Evolutionary conservation across 2,329 filamentous ascomycete species (phyloP).

Genomic region (Fusarium veterinarium): DNA sequence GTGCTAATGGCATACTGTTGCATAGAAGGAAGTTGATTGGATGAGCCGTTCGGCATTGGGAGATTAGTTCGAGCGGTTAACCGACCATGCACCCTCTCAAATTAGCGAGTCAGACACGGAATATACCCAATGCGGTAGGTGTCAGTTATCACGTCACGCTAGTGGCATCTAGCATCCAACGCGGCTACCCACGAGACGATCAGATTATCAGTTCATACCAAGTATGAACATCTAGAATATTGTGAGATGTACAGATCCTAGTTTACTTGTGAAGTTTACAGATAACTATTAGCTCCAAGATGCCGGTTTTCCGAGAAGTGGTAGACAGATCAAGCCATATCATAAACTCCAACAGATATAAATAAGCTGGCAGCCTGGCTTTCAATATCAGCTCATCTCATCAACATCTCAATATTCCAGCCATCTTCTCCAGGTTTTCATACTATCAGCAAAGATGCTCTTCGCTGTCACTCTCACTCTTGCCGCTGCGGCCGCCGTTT

Average conservation of each 20-base stretch:
- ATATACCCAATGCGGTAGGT: not conserved
- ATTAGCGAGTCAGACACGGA: not conserved
- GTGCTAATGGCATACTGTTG: not conserved
- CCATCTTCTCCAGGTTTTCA: accelerated
- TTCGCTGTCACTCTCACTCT: not conserved
- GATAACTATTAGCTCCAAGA: accelerated
- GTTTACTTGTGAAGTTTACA: accelerated
- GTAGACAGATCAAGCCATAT: not conserved
- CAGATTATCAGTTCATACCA: not conserved
- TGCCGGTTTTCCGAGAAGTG: not conserved
- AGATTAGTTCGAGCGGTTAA: not conserved
- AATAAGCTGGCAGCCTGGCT: not conserved
- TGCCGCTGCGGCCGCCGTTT: not conserved
- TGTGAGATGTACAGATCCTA: not conserved
- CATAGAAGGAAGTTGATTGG: not conserved
- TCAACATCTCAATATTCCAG: not conserved
- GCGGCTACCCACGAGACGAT: not conserved
- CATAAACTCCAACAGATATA: not conserved
- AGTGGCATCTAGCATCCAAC: not conserved
- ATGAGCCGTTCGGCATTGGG: not conserved
- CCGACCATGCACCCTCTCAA: not conserved
- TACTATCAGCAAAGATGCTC: not conserved
- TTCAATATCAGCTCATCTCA: not conserved
- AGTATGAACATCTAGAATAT: not conserved
- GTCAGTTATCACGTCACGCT: not conserved